Evolutionary conservation across 139 green algal species (phyloP), one percentile per base, ranked within the genome.

Genomic region (Desmodesmus armatus): DNA sequence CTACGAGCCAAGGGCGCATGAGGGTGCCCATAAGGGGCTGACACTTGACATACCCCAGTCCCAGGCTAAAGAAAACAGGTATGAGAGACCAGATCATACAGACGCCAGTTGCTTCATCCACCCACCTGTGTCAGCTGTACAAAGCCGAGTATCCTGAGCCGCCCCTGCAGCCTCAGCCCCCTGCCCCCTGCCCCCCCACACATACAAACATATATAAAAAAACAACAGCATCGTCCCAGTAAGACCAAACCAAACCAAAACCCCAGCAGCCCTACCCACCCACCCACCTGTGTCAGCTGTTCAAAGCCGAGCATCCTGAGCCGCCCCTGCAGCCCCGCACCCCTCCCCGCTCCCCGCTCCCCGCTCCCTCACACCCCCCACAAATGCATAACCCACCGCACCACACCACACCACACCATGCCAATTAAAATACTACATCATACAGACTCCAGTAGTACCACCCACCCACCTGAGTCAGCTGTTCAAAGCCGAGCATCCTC

Each of bases 401-500:
- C 7, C 9, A 13, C 7, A 55, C 47, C 7, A 13, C 47, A 13
- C 9, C 7, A 55, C 7, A 13, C 47, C 13, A 7, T 21, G 47
- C 25, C 60, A 69, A 69, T n/a, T 29, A 9, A 69, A 11, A 17
- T 33, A 33, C 5, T 9, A 9, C 15, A 33, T 5, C 60, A 11
- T 17, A 17, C 60, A 69, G 60, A 17, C 27, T 5, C 17, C 11
- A 9, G 7, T 69, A 1, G 33, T 37, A 77, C 23, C 67, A 9
- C 21, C 39, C 23, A 25, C 74, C 49, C 74, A 81, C 74, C 74
- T 69, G 74, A 19, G 51, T 81, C 6, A 81, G 51, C 49, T 81
- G 49, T 11, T 81, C 49, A 70, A 81, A 81, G 33, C 33, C 51
- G 31, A 81, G 74, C 74, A 81, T 81, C 47, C 74, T 37, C 44